Conservation (phyloP, 2,329 filamentous ascomycete species). For the Paraconiothyrium brasiliense region DNA sequence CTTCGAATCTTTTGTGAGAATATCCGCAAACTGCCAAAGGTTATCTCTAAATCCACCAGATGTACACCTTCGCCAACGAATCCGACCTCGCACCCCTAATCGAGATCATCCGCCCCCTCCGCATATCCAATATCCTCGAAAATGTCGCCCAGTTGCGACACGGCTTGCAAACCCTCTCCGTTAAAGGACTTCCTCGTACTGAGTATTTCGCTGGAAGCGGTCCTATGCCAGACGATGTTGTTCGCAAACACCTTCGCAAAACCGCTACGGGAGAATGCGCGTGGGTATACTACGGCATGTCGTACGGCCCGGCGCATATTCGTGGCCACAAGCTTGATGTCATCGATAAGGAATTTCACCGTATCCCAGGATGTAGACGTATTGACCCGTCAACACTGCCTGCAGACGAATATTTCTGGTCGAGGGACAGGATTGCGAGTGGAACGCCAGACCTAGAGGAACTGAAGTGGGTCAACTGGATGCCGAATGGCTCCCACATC, state of each 20-base stretch:
- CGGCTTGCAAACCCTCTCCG: constrained; percentile 29
- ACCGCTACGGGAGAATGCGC: constrained; percentile 27
- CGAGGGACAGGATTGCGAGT: constrained; percentile 27
- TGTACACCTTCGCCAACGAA: constrained; percentile 58
- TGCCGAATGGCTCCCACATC: constrained; percentile 57
- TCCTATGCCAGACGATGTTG: constrained; percentile 23
- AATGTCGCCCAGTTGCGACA: constrained; percentile 35
- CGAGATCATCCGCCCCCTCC: constrained; percentile 60
- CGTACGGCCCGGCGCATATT: constrained; percentile 29
- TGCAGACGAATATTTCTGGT: constrained; percentile 33
- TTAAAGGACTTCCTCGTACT: constrained; percentile 27
- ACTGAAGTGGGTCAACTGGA: constrained; percentile 50
- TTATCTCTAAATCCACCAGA: constrained; percentile 13
- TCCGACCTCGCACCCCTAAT: constrained; percentile 59
- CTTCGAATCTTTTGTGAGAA: constrained; percentile 27
- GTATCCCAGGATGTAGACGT: constrained; percentile 25
- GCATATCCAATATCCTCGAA: constrained; percentile 31
- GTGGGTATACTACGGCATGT: constrained; percentile 35
- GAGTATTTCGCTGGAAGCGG: constrained; percentile 26
- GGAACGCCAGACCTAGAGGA: constrained; percentile 47
- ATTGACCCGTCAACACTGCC: constrained; percentile 28
- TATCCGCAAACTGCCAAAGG: no score
- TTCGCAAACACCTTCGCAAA: constrained; percentile 24
- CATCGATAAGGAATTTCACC: constrained; percentile 27
- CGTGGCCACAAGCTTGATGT: constrained; percentile 28